phyloP scores from a whole-genome alignment of 1,139 yeast species.

The Hansenula lynferdii region DNA sequence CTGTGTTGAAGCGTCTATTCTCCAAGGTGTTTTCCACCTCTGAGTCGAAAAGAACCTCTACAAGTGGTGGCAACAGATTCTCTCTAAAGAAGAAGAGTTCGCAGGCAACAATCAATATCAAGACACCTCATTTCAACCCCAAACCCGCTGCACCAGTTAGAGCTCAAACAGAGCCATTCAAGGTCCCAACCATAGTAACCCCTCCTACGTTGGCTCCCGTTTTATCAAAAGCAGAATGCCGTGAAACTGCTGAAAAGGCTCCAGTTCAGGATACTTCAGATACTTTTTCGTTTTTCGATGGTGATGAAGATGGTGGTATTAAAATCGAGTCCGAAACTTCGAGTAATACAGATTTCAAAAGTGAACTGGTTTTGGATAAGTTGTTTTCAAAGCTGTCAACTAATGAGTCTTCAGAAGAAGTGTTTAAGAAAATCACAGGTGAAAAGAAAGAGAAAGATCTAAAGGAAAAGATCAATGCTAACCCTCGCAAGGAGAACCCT shows the following conservation, averaged over 20 bases:
- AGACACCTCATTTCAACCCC: slow-evolving; percentile 3
- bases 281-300: slow-evolving; percentile 19
- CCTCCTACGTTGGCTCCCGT: background rate
- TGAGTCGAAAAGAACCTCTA: background rate
- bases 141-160: background rate
- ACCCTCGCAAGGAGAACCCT: too few species aligned
- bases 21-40: slow-evolving; percentile 8
- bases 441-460: slow-evolving; percentile 4
- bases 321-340: slow-evolving; percentile 2
- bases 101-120: background rate
- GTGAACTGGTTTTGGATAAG: slow-evolving; percentile 9
- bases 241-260: too few species aligned
- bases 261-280: slow-evolving; percentile 1
- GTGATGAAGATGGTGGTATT: slow-evolving; percentile 18
- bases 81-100: background rate
- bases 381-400: slow-evolving; percentile 7
- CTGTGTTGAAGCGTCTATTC: slow-evolving; percentile 14
- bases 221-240: background rate
- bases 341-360: background rate
- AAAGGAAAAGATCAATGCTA: too few species aligned
- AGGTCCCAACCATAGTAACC: background rate
- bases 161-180: background rate
- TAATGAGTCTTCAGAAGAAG: slow-evolving; percentile 5
- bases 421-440: background rate
- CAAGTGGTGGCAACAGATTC: too few species aligned